Base-by-base conservation (phyloP, 352 stramenopile species). In the Phytophthora ohioensis region DNA sequence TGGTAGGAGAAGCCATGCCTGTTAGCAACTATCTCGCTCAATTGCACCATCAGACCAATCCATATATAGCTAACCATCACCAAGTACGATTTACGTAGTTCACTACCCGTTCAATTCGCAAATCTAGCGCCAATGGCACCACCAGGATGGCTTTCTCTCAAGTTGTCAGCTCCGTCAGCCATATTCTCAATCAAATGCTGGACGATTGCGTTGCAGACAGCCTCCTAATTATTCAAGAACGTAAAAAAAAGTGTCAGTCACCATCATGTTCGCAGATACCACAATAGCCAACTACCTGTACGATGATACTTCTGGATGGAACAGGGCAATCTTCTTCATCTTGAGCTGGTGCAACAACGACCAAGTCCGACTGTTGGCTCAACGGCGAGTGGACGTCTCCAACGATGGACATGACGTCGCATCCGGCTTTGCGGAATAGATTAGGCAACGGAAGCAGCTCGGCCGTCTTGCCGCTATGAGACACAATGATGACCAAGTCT, bases 251-350 rank as follows among this genome's bases (percentile, higher is more conserved):
- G 21, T 34, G 56, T 31, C n/a, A 59, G 36, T 36, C 17, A 42
- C 21, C 17, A 27, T 48, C 9, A 53, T 36, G 4, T 27, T 27
- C 21, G 21, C 21, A 27, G 21, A 27, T 27, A 27, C 21, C 21
- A 27, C 21, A 27, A 27, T 27, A 27, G 21, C 21, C 43, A 46
- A 38, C 3, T 61, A 92, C 86, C 80, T 93, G 88, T 11, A 87
- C 84, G 21, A 95, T 67, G 34, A 95, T 93, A 57, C 86, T 94
- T 45, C 87, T 88, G 1, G 86, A 88, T 3, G 88, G 88, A 39
- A 95, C 85, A 32, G 86, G 87, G 35, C 83, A 92, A 10, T 48
- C 46, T 2, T 15, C 42, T 4, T 81, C 63, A 61, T 95, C 88
- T 21, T 75, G 53, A 1, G 82, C 88, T 13, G 80, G 75, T 5